These are phyloP conservation scores for Agapanthus africanus DNA, from an alignment of 106 monocot genomes.

Conservation along the genomic window DNA sequence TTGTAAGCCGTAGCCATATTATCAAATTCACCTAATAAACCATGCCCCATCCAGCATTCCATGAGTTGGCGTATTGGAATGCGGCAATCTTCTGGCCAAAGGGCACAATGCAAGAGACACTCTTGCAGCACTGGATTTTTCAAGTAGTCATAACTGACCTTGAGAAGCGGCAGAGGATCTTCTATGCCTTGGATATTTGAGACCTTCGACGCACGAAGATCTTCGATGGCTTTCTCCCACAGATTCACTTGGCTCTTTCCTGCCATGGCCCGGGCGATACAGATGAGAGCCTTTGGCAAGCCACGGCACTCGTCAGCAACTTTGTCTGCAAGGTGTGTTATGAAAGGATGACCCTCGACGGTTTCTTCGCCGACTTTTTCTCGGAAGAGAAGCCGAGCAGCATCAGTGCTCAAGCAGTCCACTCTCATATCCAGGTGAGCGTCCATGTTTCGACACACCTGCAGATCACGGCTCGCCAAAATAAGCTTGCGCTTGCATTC, in stretches of 20 bases:
- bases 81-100: conserved; percentile 21
- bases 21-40: conserved; percentile 10
- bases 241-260: background rate
- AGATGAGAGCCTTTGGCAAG: background rate
- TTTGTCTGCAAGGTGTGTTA: background rate
- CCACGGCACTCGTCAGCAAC: background rate
- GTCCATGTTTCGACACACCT: background rate
- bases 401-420: background rate
- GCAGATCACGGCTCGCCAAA: background rate
- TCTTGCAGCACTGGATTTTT: background rate
- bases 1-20: conserved; percentile 9
- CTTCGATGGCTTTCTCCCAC: background rate
- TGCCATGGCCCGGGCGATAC: background rate
- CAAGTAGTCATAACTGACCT: conserved; percentile 33
- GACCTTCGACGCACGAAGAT: background rate
- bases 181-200: conserved; percentile 3
- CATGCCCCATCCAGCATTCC: conserved; percentile 28
- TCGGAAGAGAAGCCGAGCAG: background rate
- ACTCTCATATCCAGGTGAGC: background rate
- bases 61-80: conserved; percentile 14
- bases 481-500: background rate
- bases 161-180: conserved; percentile 4
- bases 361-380: background rate
- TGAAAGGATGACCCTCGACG: background rate
- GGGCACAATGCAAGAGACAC: conserved; percentile 21